These are phyloP conservation scores for Trypanosoma boissoni DNA, from an alignment of 208 protist species.

Conservation along the genomic window DNA sequence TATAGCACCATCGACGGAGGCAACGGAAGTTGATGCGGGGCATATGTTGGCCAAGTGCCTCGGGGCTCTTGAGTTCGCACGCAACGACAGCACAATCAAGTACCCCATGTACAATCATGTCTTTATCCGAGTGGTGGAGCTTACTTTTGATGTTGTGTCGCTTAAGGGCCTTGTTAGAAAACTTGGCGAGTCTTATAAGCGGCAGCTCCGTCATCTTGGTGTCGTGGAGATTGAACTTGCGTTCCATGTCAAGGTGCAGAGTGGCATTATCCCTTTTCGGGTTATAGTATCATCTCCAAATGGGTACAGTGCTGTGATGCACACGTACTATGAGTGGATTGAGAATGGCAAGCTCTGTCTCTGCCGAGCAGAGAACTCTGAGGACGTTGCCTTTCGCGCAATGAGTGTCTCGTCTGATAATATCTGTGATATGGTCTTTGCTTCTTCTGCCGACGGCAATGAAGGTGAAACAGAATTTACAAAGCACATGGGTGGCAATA, in stretches of 20 bases:
- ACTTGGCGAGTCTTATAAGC: constrained; percentile 57
- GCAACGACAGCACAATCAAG: constrained; percentile 58
- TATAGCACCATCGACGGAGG: constrained; percentile 68
- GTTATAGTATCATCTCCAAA: constrained; percentile 81
- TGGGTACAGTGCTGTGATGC: constrained; percentile 68
- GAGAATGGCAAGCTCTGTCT: constrained; percentile 50
- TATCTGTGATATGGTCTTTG: constrained; percentile 30
- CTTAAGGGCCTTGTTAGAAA: constrained; percentile 45
- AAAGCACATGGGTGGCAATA: too few relatives aligned
- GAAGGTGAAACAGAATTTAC: too few relatives aligned
- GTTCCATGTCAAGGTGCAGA: constrained; percentile 52
- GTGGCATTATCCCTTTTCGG: constrained; percentile 74
- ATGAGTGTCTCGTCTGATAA: constrained; percentile 29
- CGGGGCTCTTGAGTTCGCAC: constrained; percentile 68
- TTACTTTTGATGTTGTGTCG: constrained; percentile 64
- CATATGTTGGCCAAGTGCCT: constrained; percentile 80
- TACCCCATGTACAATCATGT: constrained; percentile 79
- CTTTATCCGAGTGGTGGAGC: constrained; percentile 83
- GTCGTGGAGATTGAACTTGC: constrained; percentile 83
- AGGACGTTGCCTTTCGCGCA: constrained; percentile 50
- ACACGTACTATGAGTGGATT: constrained; percentile 83
- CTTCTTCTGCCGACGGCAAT: not conserved
- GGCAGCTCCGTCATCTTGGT: constrained; percentile 57
- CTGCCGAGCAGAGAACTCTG: constrained; percentile 62
- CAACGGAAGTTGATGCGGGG: constrained; percentile 67